Evolutionary conservation across 164 flowering plant genomes (phyloP).

Genomic region (Warburgia ugandensis): DNA sequence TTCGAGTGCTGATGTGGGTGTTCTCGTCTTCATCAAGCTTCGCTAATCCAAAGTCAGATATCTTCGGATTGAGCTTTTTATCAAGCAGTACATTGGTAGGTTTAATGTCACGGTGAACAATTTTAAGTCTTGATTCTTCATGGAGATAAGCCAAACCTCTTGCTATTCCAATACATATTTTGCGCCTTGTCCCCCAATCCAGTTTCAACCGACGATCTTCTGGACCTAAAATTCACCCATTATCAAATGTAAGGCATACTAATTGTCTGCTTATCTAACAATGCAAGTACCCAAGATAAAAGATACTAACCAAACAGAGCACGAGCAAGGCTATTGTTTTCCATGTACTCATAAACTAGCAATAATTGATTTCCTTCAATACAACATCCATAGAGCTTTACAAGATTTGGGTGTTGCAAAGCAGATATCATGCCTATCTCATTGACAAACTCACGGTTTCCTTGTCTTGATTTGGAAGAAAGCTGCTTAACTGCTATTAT

Average conservation of each 20-base stretch:
- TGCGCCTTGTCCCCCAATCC: constrained; percentile 34
- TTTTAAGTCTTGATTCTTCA: constrained; percentile 41
- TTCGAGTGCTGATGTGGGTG: constrained; percentile 46
- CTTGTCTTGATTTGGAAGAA: constrained; percentile 55
- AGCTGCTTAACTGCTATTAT: constrained; percentile 60
- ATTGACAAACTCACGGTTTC: too few species aligned
- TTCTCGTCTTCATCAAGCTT: constrained; percentile 43
- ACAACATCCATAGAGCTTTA: too few species aligned
- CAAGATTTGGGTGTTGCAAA: too few species aligned
- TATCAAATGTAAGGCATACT: too few species aligned
- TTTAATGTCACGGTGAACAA: constrained; percentile 46
- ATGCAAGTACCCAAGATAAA: background rate
- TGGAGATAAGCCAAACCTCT: constrained; percentile 48
- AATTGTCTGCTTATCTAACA: too few species aligned
- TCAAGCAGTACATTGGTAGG: constrained; percentile 38
- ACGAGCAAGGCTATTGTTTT: constrained; percentile 49
- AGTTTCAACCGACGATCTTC: constrained; percentile 18
- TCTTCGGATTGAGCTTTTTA: constrained; percentile 29
- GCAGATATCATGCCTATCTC: too few species aligned
- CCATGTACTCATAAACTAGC: constrained; percentile 54
- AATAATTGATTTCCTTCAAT: too few species aligned
- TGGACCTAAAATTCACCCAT: constrained; percentile 26
- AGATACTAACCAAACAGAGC: constrained; percentile 37
- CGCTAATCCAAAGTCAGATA: constrained; percentile 48
- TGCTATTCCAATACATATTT: constrained; percentile 41